These are phyloP conservation scores for Bothriochloa decipiens DNA, from an alignment of 176 grass and related monocot genomes.

Conservation along the genomic window DNA sequence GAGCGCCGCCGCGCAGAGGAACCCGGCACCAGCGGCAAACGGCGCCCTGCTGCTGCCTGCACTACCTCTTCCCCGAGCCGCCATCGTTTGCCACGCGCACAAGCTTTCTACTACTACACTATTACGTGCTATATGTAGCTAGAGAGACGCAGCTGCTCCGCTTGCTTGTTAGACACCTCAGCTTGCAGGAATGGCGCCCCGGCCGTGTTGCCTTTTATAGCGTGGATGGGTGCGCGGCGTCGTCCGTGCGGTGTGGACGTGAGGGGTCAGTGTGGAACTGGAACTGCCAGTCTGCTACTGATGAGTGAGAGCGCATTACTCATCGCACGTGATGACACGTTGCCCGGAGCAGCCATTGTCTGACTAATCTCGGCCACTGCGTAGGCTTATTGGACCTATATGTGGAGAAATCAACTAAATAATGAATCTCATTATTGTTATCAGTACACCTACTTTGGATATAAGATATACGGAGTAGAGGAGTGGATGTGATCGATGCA, in stretches of 20 bases:
- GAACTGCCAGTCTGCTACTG: too few species aligned
- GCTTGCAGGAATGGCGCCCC: background rate
- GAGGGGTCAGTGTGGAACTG: background rate
- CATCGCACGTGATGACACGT: background rate
- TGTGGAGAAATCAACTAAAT: background rate
- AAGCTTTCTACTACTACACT: too few species aligned
- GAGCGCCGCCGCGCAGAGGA: conserved; percentile 17
- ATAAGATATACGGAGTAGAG: background rate
- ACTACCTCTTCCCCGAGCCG: conserved; percentile 36
- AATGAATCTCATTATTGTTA: background rate
- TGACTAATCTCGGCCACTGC: background rate
- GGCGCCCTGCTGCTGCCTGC: background rate
- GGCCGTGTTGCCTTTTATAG: conserved; percentile 1
- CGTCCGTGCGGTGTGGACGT: background rate
- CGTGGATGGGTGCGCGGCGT: background rate
- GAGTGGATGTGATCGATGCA: background rate
- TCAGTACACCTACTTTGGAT: background rate
- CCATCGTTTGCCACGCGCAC: background rate
- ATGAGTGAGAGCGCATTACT: background rate
- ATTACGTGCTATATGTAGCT: too few species aligned
- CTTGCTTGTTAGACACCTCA: background rate
- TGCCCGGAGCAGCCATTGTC: background rate
- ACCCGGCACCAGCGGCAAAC: background rate
- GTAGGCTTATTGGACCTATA: too few species aligned
- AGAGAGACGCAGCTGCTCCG: background rate